Base-by-base conservation (phyloP, 495 filamentous ascomycete species). In the Parmelia sp. region DNA sequence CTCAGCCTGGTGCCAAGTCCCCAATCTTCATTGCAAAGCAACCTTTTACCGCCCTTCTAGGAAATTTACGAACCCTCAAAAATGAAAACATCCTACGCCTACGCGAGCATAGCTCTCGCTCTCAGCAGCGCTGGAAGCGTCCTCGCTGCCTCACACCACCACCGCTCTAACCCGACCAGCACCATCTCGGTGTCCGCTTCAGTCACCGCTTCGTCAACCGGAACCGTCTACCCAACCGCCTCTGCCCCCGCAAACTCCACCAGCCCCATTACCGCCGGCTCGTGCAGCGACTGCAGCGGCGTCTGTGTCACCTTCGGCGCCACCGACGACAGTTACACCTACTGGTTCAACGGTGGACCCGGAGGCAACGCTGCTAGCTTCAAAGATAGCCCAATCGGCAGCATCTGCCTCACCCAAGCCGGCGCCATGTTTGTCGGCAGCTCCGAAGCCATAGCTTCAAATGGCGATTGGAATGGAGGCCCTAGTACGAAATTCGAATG, bases 291-390 rank as follows among this genome's bases (percentile, higher is more conserved):
- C 27, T 53, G 49, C 49, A 23, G 25, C 27, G 49, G 49, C 23
- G 49, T 53, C 49, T 53, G 49, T 25, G 49, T 53, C 27, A 53
- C 49, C 49, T 53, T 53, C 27, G 49, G 25, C 49, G 49, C 49
- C 49, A 53, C 49, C 49, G 31, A 9, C 15, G 25, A 17, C 49
- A 25, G 31, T 25, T 25, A 29, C 27, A 29, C 25, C 25, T 53
- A 53, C 49, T 53, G 49, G 49, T 53, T 23, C 25, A 53, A 53
- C 49, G 49, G 49, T 6, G 49, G 49, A 6, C 49, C 49, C 25
- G 25, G 25, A 23, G 49, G 49, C 49, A 25, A 53, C 25, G 11
- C 49, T 25, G 14, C 25, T 25, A 27, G 11, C 23, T 53, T 53
- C 27, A 25, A 1, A 3, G 15, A 27, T 0, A 53, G 31, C 1